phyloP scores from a whole-genome alignment of 2,329 filamentous ascomycete genomes.

The Zelopaecilomyces penicillatus region DNA sequence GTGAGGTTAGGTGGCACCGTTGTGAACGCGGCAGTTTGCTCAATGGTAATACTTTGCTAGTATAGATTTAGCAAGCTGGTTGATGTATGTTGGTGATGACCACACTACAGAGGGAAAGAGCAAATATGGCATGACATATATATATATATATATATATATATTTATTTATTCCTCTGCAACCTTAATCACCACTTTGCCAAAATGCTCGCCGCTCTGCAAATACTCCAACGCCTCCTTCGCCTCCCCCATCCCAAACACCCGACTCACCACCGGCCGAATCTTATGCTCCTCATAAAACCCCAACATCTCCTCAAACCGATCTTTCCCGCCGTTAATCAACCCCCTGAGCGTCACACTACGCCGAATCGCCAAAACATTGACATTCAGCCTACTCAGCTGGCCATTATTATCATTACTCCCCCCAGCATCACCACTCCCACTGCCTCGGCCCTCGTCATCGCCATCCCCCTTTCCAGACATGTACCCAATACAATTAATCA shows the following conservation, averaged over 20 bases:
- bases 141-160: no score
- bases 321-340: slow-evolving; percentile 52
- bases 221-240: slow-evolving; percentile 43
- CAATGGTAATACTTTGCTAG: no score
- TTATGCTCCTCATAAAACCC: slow-evolving; percentile 33
- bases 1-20: no score
- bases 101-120: no score
- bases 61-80: no score
- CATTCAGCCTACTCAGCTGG: slow-evolving; percentile 41
- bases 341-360: slow-evolving; percentile 42
- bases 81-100: no score
- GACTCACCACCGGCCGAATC: slow-evolving; percentile 41
- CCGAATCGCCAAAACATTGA: slow-evolving; percentile 47
- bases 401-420: slow-evolving; percentile 2
- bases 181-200: slow-evolving; percentile 49
- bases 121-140: no score
- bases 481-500: slow-evolving; percentile 45
- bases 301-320: slow-evolving; percentile 46
- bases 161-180: slow-evolving; percentile 13
- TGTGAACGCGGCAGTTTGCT: no score
- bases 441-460: slow-evolving; percentile 19
- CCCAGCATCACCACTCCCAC: slow-evolving; percentile 3
- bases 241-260: slow-evolving; percentile 38
- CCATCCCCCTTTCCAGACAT: slow-evolving; percentile 46
- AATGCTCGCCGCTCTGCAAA: slow-evolving; percentile 43